Conservation (phyloP, 2,329 filamentous ascomycete species). For the Tetracladium maxilliforme region DNA sequence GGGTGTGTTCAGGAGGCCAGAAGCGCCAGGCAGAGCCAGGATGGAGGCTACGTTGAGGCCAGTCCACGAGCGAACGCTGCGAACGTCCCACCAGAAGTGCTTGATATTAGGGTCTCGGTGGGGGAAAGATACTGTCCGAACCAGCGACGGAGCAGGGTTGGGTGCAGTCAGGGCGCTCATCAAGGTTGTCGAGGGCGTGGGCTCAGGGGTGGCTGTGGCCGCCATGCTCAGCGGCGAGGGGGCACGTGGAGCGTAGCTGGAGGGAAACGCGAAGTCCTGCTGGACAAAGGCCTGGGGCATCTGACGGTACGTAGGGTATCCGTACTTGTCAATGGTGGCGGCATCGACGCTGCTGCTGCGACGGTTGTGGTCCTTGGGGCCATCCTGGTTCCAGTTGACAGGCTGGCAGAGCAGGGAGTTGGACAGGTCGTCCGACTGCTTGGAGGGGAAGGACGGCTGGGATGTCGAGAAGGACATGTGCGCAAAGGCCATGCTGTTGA, state of each 20-base stretch:
- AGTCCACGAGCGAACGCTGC: conserved; percentile 73
- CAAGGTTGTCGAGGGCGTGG: conserved; percentile 46
- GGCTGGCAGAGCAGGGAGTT: conserved; percentile 53
- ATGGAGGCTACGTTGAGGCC: conserved; percentile 64
- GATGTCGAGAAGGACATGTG: conserved; percentile 22
- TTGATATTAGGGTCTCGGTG: conserved; percentile 53
- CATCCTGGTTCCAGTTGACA: conserved; percentile 33
- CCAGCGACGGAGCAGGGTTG: conserved; percentile 72
- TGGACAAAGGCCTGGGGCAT: conserved; percentile 43
- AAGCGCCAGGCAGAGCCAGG: conserved; percentile 56
- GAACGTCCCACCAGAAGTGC: conserved; percentile 94
- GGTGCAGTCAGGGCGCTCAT: conserved; percentile 63
- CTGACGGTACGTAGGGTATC: conserved; percentile 74
- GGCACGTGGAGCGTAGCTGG: conserved; percentile 22
- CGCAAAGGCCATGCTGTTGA: conserved; percentile 18
- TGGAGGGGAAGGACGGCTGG: conserved; percentile 16
- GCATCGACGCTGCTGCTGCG: conserved; percentile 55
- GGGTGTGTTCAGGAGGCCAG: conserved; percentile 56
- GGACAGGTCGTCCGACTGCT: no score
- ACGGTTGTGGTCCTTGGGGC: conserved; percentile 32
- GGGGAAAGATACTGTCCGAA: conserved; percentile 62
- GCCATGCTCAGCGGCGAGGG: conserved; percentile 23
- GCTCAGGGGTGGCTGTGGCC: conserved; percentile 13
- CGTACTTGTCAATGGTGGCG: conserved; percentile 51
- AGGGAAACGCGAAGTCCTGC: conserved; percentile 14